phyloP scores from a whole-genome alignment of 2,329 filamentous ascomycete species.

The Claviceps africana region DNA sequence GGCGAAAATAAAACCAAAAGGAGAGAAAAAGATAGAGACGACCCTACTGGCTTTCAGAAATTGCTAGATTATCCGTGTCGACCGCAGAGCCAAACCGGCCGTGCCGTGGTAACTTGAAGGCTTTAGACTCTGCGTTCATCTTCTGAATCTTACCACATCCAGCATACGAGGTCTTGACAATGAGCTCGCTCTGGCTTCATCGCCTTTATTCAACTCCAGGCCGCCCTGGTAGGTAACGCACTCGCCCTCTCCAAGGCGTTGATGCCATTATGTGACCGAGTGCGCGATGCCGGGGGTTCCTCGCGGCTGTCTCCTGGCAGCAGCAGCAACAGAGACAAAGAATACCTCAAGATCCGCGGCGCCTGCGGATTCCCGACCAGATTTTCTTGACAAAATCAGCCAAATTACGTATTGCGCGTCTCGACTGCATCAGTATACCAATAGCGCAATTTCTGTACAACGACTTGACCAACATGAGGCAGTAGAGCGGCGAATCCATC shows the following conservation, averaged over 20 bases:
- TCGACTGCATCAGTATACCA: conserved; percentile 18
- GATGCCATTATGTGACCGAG: conserved; percentile 19
- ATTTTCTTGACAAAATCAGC: conserved; percentile 21
- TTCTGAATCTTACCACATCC: too few relatives aligned
- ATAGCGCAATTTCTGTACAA: conserved; percentile 13
- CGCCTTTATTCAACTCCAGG: too few relatives aligned
- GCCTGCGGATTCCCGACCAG: conserved; percentile 26
- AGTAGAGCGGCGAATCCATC: conserved; percentile 21
- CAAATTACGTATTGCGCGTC: conserved; percentile 23
- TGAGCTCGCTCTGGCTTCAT: too few relatives aligned
- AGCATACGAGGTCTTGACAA: too few relatives aligned
- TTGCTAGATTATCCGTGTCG: too few relatives aligned
- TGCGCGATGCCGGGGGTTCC: conserved; percentile 17
- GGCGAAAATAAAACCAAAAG: too few relatives aligned
- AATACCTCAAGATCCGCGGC: conserved; percentile 22
- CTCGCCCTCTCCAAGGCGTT: conserved; percentile 25
- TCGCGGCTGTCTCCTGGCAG: conserved; percentile 23
- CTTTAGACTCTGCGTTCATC: too few relatives aligned
- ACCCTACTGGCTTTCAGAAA: too few relatives aligned
- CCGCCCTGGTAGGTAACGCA: too few relatives aligned
- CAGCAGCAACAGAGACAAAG: conserved; percentile 11
- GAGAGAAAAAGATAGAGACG: too few relatives aligned
- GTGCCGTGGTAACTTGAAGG: too few relatives aligned
- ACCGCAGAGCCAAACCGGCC: too few relatives aligned
- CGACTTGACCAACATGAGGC: conserved; percentile 18